phyloP scores from a whole-genome alignment of 202 grass and related monocot species.

The Carex arenaria region DNA sequence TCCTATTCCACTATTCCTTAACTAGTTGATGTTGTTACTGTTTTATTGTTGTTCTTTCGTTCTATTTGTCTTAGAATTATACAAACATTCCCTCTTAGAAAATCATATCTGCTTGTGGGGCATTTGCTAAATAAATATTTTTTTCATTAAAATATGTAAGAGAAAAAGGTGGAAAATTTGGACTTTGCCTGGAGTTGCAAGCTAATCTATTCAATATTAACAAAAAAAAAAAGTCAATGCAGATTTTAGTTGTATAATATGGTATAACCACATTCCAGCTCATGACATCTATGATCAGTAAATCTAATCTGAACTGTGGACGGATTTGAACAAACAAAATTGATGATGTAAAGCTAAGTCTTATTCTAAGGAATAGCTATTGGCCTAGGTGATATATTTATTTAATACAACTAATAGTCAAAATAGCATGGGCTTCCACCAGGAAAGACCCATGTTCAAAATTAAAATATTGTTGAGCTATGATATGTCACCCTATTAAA shows the following conservation, averaged over 20 bases:
- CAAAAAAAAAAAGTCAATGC: background rate
- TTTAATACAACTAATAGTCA: background rate
- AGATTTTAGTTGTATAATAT: background rate
- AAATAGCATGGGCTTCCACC: background rate
- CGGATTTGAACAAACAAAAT: background rate
- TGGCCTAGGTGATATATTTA: background rate
- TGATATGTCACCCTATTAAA: background rate
- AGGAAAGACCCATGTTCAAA: background rate
- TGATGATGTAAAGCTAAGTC: background rate
- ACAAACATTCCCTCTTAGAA: background rate
- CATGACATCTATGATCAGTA: background rate
- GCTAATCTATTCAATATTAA: background rate
- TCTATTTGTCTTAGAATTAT: background rate
- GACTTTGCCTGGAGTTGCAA: background rate
- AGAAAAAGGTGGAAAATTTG: background rate
- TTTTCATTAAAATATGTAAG: background rate
- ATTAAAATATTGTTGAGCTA: background rate
- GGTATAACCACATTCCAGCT: background rate
- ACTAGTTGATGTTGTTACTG: background rate
- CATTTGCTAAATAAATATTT: background rate
- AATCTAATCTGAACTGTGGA: background rate
- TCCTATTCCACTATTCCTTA: background rate
- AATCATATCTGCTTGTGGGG: background rate
- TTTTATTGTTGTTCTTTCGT: background rate
- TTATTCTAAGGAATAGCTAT: background rate